phyloP scores from a whole-genome alignment of 108 stramenopile genomes.

The Skeletonema potamos region DNA sequence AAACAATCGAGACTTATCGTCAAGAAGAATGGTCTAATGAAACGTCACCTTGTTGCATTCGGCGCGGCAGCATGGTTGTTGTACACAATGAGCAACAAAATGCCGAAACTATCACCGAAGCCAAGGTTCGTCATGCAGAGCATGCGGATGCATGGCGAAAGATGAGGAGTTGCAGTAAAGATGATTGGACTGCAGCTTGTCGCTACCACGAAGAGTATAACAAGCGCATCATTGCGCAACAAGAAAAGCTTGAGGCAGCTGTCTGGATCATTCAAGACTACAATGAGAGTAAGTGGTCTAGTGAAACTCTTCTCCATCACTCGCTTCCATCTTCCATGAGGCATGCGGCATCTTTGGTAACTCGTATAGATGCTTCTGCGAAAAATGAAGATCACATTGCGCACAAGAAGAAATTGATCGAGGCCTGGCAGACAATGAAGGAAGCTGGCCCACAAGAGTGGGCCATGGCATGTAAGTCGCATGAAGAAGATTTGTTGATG shows the following conservation, averaged over 20 bases:
- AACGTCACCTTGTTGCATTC: slow-evolving; percentile 8
- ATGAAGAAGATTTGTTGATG: slow-evolving; percentile 48
- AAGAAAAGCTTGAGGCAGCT: slow-evolving; percentile 22
- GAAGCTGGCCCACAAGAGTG: slow-evolving; percentile 14
- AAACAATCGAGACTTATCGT: slow-evolving; percentile 23
- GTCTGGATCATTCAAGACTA: slow-evolving; percentile 29
- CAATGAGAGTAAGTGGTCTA: slow-evolving; percentile 19
- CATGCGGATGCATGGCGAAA: slow-evolving; percentile 33
- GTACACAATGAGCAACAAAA: slow-evolving; percentile 12
- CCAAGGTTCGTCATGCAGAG: slow-evolving; percentile 28
- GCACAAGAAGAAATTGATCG: slow-evolving; percentile 12
- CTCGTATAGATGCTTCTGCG: background rate
- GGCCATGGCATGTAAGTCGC: slow-evolving; percentile 39
- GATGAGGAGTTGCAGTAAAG: slow-evolving; percentile 19
- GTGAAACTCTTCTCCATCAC: slow-evolving; percentile 7
- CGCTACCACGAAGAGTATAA: slow-evolving; percentile 24
- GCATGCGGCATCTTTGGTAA: slow-evolving; percentile 21
- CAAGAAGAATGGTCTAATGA: slow-evolving; percentile 35
- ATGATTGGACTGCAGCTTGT: slow-evolving; percentile 28
- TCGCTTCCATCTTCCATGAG: slow-evolving; percentile 5
- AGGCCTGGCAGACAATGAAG: slow-evolving; percentile 36
- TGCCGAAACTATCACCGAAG: slow-evolving; percentile 24
- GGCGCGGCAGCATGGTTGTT: slow-evolving; percentile 23
- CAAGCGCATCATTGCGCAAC: slow-evolving; percentile 5
- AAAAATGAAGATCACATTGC: slow-evolving; percentile 12